Percentiles rank a stretch among this genome's conserved stretches.
Evolutionary conservation across 257 asterid genomes (phyloP).

Genomic region (Leonotis leonurus): DNA sequence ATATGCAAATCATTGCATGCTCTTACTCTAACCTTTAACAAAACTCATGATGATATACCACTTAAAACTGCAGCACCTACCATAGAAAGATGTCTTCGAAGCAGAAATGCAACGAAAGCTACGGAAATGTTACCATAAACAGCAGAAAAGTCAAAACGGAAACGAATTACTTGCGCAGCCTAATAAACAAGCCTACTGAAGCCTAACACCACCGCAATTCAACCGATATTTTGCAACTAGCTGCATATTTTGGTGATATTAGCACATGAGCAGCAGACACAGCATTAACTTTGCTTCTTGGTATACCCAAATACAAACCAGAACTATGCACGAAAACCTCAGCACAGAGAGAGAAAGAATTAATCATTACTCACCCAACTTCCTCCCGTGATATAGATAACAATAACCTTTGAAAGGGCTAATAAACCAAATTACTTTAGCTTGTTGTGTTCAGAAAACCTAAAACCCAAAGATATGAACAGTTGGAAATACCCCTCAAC

Average conservation of each 20-base stretch:
- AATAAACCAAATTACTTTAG: slow-evolving; percentile 3
- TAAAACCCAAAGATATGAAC: slow-evolving; percentile 5
- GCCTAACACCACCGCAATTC: neutral
- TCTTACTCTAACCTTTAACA: too few species aligned
- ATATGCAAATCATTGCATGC: neutral
- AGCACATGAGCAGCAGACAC: neutral
- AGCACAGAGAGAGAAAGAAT: neutral
- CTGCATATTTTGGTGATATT: neutral
- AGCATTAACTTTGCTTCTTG: neutral
- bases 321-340: neutral
- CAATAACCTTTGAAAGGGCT: neutral
- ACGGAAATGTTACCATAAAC: neutral
- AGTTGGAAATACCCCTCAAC: neutral
- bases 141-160: neutral
- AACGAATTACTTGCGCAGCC: neutral
- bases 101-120: neutral
- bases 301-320: neutral
- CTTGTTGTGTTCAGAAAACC: slow-evolving; percentile 5
- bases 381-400: neutral
- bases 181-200: neutral
- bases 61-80: neutral
- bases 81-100: neutral
- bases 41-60: neutral
- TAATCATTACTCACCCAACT: neutral
- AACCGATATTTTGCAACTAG: neutral